Evolutionary conservation across 2,329 filamentous ascomycete genomes (phyloP).

Genomic region (Colletotrichum echinochloae): DNA sequence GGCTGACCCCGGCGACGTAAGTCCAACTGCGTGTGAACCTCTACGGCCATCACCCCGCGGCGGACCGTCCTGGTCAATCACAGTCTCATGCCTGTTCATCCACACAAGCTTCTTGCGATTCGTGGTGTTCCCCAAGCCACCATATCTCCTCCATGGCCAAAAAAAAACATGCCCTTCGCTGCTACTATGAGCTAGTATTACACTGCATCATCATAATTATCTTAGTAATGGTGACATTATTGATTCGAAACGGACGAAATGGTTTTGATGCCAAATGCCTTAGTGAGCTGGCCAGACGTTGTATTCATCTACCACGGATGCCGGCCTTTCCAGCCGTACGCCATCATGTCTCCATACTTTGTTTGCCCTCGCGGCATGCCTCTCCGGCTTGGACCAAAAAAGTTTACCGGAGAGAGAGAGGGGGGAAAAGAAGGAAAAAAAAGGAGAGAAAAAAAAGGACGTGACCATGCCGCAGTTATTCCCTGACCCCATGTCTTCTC

Average conservation of each 20-base stretch:
- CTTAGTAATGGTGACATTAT: too few relatives aligned
- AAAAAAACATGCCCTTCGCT: not conserved
- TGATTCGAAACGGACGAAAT: not conserved
- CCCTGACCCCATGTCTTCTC: conserved; percentile 7
- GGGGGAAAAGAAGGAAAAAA: too few relatives aligned
- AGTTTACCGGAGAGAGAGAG: not conserved
- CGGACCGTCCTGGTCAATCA: not conserved
- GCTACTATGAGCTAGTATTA: not conserved
- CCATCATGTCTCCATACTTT: conserved; percentile 11
- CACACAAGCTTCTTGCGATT: not conserved
- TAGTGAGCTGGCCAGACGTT: conserved; percentile 25
- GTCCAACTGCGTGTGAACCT: conserved; percentile 5
- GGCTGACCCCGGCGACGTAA: not conserved
- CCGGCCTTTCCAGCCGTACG: conserved; percentile 18
- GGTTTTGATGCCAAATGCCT: not conserved
- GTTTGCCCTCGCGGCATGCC: conserved; percentile 14
- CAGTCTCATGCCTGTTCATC: not conserved
- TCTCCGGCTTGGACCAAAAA: not conserved
- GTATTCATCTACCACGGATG: conserved; percentile 35
- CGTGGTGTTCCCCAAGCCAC: not conserved
- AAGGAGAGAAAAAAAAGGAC: not conserved
- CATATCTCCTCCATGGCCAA: not conserved
- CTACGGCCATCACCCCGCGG: not conserved
- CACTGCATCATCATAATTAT: not conserved
- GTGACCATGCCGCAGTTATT: conserved; percentile 19